Base-by-base conservation (phyloP, 257 asterid genomes). In the Solanum commersonii region DNA sequence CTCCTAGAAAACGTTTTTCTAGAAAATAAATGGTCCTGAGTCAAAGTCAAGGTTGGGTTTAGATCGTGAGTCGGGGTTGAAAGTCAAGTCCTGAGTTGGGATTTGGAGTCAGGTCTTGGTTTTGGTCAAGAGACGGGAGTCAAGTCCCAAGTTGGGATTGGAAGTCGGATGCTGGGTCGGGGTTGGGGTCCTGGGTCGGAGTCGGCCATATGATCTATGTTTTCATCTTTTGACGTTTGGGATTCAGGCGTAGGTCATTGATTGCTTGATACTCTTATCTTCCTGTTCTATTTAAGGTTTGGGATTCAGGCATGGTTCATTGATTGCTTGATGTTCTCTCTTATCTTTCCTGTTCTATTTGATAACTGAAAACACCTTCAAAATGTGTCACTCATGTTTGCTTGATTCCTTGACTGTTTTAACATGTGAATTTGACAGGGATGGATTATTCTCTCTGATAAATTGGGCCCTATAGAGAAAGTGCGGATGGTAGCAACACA, bases 371-470 rank as follows among this genome's bases (percentile, higher is more conserved):
- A 72, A 27, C 27, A 81, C 68, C 68, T 46, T 79, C 42, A 81
- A 29, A 73, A 46, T 46, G 85, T 81, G 68, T 29, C 42, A 10
- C 10, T 29, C 42, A 29, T 27, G 42, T 46, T 29, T 81, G 29
- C 27, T 52, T 18, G 67, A 46, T 81, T 81, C 27, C 85, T 81
- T n/a, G 35, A 33, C 14, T 79, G 25, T 79, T 79, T 44, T 44
- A 27, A 6, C 63, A 44, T 44, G 33, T 79, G 63, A 44, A 16
- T 34, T 83, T 49, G 84, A 71, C 95, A 96, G 99, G 99, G 99
- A 63, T 96, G 99, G 99, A 91, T 93, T 85, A 87, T 95, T 84
- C 92, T 96, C 49, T 93, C 98, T 11, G 99, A 96, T 92, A 92
- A 92, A 88, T 87, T 94, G 52, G 93, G 91, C 65, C 93, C 91